phyloP scores from a whole-genome alignment of 2,329 filamentous ascomycete species.

The Verticillium nonalfalfae region DNA sequence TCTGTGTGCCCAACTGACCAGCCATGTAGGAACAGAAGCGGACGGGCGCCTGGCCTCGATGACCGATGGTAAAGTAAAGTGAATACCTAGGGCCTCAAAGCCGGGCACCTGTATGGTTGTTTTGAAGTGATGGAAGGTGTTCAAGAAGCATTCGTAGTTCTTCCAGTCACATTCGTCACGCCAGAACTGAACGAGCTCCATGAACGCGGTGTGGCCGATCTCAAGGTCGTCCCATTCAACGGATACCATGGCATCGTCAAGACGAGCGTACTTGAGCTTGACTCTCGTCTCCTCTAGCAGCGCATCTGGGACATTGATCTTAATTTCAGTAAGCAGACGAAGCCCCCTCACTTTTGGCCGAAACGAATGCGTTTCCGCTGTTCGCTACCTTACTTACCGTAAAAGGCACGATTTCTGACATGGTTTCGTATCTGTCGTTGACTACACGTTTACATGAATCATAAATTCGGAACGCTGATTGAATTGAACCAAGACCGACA shows the following conservation, averaged over 20 bases:
- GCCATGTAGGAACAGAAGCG: slow-evolving; percentile 33
- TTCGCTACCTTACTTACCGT: too few relatives aligned
- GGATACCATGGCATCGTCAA: neutral
- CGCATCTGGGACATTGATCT: neutral
- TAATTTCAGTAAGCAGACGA: too few relatives aligned
- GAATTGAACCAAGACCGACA: too few relatives aligned
- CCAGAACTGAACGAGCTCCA: neutral
- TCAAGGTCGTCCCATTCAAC: neutral
- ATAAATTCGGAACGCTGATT: too few relatives aligned
- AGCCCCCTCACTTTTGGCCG: too few relatives aligned
- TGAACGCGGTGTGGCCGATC: neutral
- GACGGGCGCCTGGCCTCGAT: slow-evolving; percentile 22
- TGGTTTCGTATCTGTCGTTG: too few relatives aligned
- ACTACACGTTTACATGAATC: too few relatives aligned
- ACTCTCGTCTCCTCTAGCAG: neutral
- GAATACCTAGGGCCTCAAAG: slow-evolving; percentile 8
- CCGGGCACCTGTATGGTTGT: neutral
- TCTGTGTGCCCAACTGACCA: slow-evolving; percentile 17
- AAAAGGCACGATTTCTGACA: too few relatives aligned
- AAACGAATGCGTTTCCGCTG: neutral
- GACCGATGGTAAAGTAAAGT: slow-evolving; percentile 23
- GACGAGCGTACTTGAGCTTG: neutral
- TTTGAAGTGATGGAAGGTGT: neutral
- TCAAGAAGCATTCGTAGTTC: neutral
- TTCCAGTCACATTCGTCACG: neutral